These are phyloP conservation scores for Yamadazyma friedrichii DNA, from an alignment of 1,139 yeast species.

Conservation along the genomic window DNA sequence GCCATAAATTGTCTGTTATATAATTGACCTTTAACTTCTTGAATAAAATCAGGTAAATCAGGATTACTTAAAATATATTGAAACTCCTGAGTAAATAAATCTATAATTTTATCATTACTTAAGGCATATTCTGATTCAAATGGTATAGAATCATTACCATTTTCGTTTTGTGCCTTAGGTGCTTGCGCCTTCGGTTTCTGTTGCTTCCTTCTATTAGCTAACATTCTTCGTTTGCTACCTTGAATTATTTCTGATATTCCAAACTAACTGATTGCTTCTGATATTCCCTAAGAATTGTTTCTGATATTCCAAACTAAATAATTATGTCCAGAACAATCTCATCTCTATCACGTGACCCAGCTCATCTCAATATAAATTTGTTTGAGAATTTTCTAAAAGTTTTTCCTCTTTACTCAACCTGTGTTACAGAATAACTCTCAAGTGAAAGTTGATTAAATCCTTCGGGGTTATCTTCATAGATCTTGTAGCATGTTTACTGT, in stretches of 20 bases:
- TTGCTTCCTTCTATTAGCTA: conserved; percentile 16
- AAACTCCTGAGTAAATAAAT: conserved; percentile 50
- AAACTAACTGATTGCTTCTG: neutral
- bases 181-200: conserved; percentile 9
- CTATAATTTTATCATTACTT: conserved; percentile 42
- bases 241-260: too few relatives aligned
- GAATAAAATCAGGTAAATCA: conserved; percentile 49
- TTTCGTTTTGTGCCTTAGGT: conserved; percentile 10
- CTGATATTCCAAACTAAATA: neutral
- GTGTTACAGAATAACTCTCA: conserved; percentile 50
- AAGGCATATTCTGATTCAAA: conserved; percentile 29
- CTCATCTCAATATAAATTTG: conserved; percentile 7
- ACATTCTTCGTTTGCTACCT: conserved; percentile 1
- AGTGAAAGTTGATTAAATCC: conserved; percentile 24
- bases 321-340: conserved; percentile 1
- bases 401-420: conserved; percentile 35
- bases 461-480: conserved; percentile 28
- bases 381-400: conserved; percentile 3
- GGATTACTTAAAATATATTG: conserved; percentile 44
- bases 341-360: neutral
- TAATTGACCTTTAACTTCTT: conserved; percentile 65
- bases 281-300: too few relatives aligned
- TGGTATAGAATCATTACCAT: conserved; percentile 27
- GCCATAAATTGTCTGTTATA: conserved; percentile 65
- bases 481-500: conserved; percentile 40